A percentile compares a stretch with the other conserved stretches of the same genome.
Conservation (phyloP, 1,284 basidiomycete genomes). For the Phylloporus sp. region DNA sequence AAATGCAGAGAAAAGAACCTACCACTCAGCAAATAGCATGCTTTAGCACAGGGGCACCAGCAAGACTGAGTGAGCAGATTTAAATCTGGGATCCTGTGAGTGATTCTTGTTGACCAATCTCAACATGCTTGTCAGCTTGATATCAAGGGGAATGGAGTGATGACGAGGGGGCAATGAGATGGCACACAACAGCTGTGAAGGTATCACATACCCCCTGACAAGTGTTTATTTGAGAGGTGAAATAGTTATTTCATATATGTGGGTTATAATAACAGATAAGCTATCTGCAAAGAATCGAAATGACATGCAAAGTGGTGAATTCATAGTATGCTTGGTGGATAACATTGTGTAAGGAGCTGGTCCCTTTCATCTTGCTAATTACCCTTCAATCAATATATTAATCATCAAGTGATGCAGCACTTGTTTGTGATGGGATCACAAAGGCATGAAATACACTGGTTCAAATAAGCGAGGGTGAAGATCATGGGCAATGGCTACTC, state of each 20-base stretch:
- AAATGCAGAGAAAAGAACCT: too few relatives aligned
- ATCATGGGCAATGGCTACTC: slow-evolving; percentile 35
- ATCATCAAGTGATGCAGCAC: slow-evolving; percentile 12
- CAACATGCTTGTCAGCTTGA: too few relatives aligned
- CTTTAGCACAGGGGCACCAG: too few relatives aligned
- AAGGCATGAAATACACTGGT: slow-evolving; percentile 3
- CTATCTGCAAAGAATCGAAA: slow-evolving; percentile 26
- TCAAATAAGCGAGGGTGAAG: slow-evolving; percentile 31
- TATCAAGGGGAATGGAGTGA: too few relatives aligned
- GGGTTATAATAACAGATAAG: slow-evolving; percentile 36
- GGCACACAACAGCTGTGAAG: too few relatives aligned
- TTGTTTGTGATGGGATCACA: slow-evolving; percentile 14
- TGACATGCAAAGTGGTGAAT: slow-evolving; percentile 1
- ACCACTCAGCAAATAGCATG: too few relatives aligned
- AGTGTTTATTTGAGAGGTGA: slow-evolving; percentile 14
- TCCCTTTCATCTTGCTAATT: slow-evolving; percentile 19
- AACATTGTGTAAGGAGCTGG: slow-evolving; percentile 19
- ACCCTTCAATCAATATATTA: slow-evolving; percentile 19
- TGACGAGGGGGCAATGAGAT: too few relatives aligned
- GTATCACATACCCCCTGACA: not conserved
- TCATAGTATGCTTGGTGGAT: slow-evolving; percentile 6
- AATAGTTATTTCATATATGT: slow-evolving; percentile 27
- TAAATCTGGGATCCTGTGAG: too few relatives aligned
- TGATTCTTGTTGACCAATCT: too few relatives aligned
- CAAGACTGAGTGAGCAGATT: too few relatives aligned